Base-by-base conservation (phyloP, 495 filamentous ascomycete species). In the Neurospora sp. region DNA sequence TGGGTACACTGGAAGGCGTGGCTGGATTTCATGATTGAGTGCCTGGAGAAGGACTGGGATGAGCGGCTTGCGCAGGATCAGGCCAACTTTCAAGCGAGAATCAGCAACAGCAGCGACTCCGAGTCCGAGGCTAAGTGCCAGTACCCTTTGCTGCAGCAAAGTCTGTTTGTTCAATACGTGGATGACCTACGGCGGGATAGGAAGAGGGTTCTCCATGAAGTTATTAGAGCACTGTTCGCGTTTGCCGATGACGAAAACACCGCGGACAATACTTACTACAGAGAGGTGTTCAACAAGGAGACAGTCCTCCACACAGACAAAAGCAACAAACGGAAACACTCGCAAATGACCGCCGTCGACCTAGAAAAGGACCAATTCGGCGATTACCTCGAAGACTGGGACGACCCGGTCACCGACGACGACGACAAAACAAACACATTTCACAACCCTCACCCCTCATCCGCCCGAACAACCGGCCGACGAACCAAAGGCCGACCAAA, bases 1-100 rank as follows among this genome's bases (percentile, higher is more conserved):
- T 99, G 96, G 96, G 88, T 87, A 72, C 86, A 89, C 77, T 99
- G 96, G 96, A 90, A 86, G 73, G 79, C 89, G 8, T 97, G 93
- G 92, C 84, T 98, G 5, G 88, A 90, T 38, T 90, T 91, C 54
- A 92, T 97, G 89, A 80, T 97, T 20, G 89, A 93, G 42, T 86
- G 92, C 20, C 77, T 98, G 1, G 89, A 96, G 76, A 85, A 84
- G 59, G 96, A 99, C 77, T 92, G 92, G 86, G 79, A 83, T 4
- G 88, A 90, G 69, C 84, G 94, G 20, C 62, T 82, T 70, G 74
- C 77, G 37, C 62, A 79, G 39, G 82, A 84, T 41, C 18, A 62
- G 2, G 78, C 81, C 72, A 39, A 46, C 3, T 46, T 39, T 11
- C 73, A 44, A 9, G 39, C 59, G 23, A 9, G 54, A 44, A 16